Conservation (phyloP, 2,329 filamentous ascomycete species). For the Verticillium dahliae region DNA sequence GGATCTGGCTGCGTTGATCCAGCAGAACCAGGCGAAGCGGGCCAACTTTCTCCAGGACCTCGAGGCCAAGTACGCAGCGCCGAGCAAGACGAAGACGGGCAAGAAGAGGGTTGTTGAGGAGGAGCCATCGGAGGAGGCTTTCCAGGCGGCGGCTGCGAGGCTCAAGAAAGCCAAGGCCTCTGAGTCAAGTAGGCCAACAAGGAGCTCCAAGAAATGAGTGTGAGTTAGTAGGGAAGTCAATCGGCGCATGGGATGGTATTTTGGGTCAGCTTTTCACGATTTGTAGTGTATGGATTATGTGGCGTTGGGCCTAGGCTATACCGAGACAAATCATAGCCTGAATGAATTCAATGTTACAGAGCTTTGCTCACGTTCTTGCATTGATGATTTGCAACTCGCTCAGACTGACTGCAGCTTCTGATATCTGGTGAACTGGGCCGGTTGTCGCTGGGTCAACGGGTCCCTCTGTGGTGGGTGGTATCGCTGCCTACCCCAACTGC, state of each 20-base stretch:
- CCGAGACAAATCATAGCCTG: background rate
- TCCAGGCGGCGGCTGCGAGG: conserved; percentile 48
- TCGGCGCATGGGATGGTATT: background rate
- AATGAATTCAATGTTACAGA: background rate
- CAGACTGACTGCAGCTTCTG: too few relatives aligned
- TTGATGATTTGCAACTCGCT: too few relatives aligned
- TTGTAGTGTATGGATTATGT: background rate
- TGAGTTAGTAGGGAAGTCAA: background rate
- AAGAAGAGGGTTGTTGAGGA: conserved; percentile 50
- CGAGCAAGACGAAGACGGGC: conserved; percentile 39
- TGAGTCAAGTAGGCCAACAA: background rate
- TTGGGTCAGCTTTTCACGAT: background rate
- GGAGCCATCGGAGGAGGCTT: conserved; percentile 55
- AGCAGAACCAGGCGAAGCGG: conserved; percentile 60
- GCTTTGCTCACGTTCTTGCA: background rate
- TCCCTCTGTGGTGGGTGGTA: background rate
- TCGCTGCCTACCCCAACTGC: background rate
- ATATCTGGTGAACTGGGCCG: background rate
- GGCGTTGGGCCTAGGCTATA: background rate
- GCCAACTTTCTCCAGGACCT: conserved; percentile 63
- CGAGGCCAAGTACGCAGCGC: conserved; percentile 66
- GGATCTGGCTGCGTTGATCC: conserved; percentile 67
- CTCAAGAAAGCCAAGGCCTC: conserved; percentile 29
- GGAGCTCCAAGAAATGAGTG: background rate
- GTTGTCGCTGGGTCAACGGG: background rate